These are phyloP conservation scores for Monosporascus sp. DNA, from an alignment of 2,329 filamentous ascomycete species.

Conservation along the genomic window DNA sequence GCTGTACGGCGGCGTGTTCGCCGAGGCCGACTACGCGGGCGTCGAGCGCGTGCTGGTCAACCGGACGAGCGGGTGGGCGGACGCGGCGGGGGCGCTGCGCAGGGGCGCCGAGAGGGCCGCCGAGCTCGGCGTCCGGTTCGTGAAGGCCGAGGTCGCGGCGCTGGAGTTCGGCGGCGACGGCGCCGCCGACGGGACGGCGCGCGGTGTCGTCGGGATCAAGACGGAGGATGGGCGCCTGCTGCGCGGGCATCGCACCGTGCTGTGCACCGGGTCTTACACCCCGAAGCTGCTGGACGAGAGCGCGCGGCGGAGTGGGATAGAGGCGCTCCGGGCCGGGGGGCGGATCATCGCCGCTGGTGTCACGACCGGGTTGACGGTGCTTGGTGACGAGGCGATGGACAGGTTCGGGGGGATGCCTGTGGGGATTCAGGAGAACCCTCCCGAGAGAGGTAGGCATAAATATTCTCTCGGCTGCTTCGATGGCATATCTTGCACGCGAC, in stretches of 20 bases:
- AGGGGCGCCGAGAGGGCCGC: slow-evolving; percentile 41
- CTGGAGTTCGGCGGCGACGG: slow-evolving; percentile 37
- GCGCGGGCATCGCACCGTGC: slow-evolving; percentile 22
- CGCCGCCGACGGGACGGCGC: slow-evolving; percentile 15
- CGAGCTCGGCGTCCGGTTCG: slow-evolving; percentile 45
- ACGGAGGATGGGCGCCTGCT: slow-evolving; percentile 33
- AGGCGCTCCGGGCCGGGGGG: slow-evolving; percentile 38
- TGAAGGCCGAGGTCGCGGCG: slow-evolving; percentile 37
- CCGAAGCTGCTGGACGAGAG: slow-evolving; percentile 39
- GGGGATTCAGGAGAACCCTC: slow-evolving; percentile 19
- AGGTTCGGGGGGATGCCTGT: slow-evolving; percentile 18
- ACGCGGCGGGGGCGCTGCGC: slow-evolving; percentile 45
- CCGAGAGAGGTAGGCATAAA: slow-evolving; percentile 12
- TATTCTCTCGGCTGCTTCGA: background rate
- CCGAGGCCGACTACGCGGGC: slow-evolving; percentile 45
- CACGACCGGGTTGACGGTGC: slow-evolving; percentile 24
- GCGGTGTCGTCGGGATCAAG: slow-evolving; percentile 33
- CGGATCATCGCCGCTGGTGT: slow-evolving; percentile 49
- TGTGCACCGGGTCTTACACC: slow-evolving; percentile 40
- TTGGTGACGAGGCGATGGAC: slow-evolving; percentile 14
- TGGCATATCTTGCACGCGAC: background rate
- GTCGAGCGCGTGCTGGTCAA: slow-evolving; percentile 50
- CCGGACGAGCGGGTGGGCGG: slow-evolving; percentile 50
- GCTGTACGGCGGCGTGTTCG: slow-evolving; percentile 45
- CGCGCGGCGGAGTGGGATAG: slow-evolving; percentile 33